These are phyloP conservation scores for Waitea zeae DNA, from an alignment of 1,284 basidiomycete species.

Conservation along the genomic window DNA sequence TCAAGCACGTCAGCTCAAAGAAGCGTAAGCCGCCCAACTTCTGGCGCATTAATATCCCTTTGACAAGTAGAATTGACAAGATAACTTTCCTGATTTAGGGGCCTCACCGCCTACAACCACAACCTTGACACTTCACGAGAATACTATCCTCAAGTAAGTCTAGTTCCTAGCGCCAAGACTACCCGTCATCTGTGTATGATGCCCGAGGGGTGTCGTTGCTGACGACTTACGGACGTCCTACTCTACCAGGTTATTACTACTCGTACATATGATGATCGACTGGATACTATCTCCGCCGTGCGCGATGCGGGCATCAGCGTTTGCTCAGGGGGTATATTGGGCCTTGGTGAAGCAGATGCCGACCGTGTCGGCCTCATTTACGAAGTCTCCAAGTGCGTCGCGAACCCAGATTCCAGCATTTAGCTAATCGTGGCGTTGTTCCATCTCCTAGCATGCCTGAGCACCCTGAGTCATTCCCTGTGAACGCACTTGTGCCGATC, in stretches of 20 bases:
- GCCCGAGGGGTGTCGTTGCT: too few relatives aligned
- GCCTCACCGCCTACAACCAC: constrained; percentile 96
- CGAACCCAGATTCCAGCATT: neutral
- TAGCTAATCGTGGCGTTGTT: constrained; percentile 4
- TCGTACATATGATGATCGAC: constrained; percentile 84
- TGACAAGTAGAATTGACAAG: constrained; percentile 1
- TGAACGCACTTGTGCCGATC: constrained; percentile 84
- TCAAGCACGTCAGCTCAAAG: constrained; percentile 85
- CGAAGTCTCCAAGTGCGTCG: constrained; percentile 68
- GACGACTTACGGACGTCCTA: neutral
- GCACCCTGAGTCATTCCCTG: constrained; percentile 96
- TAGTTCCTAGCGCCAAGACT: neutral
- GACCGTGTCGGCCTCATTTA: constrained; percentile 91
- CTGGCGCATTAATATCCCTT: constrained; percentile 4
- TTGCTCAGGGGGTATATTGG: constrained; percentile 93
- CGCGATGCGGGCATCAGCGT: constrained; percentile 93
- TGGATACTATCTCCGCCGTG: constrained; percentile 81
- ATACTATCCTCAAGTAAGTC: constrained; percentile 75
- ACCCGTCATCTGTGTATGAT: neutral
- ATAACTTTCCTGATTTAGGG: constrained; percentile 23
- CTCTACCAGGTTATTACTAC: constrained; percentile 76
- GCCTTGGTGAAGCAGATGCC: constrained; percentile 80
- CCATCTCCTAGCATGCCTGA: constrained; percentile 58
- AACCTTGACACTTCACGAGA: constrained; percentile 97
- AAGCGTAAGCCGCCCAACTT: constrained; percentile 52